phyloP scores from a whole-genome alignment of 768 basidiomycete species.

The Panaeolus cyanescens region DNA sequence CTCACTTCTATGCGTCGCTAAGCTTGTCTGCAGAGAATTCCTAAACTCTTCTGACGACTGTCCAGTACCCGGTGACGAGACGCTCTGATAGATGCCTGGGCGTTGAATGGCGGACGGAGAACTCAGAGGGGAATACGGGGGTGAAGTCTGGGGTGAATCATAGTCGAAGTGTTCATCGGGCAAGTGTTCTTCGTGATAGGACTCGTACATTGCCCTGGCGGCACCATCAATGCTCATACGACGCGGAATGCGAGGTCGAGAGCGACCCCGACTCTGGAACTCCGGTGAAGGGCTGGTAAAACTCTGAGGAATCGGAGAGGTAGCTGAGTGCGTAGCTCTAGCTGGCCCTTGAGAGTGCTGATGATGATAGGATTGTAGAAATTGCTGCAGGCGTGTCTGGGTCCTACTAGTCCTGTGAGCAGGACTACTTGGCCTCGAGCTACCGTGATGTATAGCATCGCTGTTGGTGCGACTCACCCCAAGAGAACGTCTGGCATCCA shows the following conservation, averaged over 20 bases:
- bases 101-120: constrained; percentile 12
- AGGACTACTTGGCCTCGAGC: not conserved
- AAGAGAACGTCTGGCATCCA: not conserved
- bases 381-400: not conserved
- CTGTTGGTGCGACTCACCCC: not conserved
- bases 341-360: not conserved
- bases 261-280: not conserved
- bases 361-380: not conserved
- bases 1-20: constrained; percentile 11
- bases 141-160: constrained; percentile 14
- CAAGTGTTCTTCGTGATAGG: constrained; percentile 29
- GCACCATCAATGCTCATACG: constrained; percentile 36
- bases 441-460: not conserved
- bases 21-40: constrained; percentile 31
- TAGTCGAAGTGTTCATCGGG: not conserved
- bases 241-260: constrained; percentile 14
- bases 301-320: not conserved
- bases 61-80: constrained; percentile 16
- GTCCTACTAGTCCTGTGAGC: not conserved
- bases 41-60: constrained; percentile 42
- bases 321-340: not conserved
- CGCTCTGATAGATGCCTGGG: not conserved
- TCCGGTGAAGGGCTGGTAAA: not conserved
- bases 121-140: constrained; percentile 37
- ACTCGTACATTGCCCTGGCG: constrained; percentile 27